Conservation (phyloP, 2,329 filamentous ascomycete species). For the Emergomyces africanus region DNA sequence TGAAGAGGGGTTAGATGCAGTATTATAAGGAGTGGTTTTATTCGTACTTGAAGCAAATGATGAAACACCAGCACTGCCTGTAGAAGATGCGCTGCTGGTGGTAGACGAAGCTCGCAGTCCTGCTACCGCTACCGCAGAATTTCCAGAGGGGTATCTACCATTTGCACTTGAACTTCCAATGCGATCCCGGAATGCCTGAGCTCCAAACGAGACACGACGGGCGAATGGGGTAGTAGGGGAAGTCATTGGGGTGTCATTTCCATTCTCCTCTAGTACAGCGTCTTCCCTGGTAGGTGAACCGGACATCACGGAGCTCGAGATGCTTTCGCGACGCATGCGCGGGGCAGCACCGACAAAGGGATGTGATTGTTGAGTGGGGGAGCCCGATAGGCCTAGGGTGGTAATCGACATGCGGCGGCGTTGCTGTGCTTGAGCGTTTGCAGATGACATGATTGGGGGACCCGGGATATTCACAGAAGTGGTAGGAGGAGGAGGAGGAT, state of each 20-base stretch:
- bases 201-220: constrained; percentile 82
- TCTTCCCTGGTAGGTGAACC: constrained; percentile 29
- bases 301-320: constrained; percentile 48
- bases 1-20: constrained; percentile 34
- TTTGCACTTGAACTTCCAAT: constrained; percentile 47
- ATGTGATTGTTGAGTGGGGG: constrained; percentile 45
- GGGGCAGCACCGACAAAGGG: constrained; percentile 39
- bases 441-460: constrained; percentile 27
- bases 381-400: constrained; percentile 61
- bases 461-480: constrained; percentile 34
- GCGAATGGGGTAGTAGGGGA: constrained; percentile 55
- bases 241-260: constrained; percentile 44
- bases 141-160: constrained; percentile 43
- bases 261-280: constrained; percentile 52
- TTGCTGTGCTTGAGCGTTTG: constrained; percentile 41
- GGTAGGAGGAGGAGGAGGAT: constrained; percentile 43
- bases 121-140: constrained; percentile 15
- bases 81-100: constrained; percentile 13
- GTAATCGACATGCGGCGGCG: constrained; percentile 57
- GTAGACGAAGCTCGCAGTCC: constrained; percentile 17
- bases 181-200: constrained; percentile 60
- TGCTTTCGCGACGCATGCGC: constrained; percentile 48
- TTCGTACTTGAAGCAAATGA: constrained; percentile 24
- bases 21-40: constrained; percentile 22
- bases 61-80: constrained; percentile 5